Evolutionary conservation across 2,329 filamentous ascomycete genomes (phyloP), one percentile per base, ranked within the genome.

Genomic region (Colletotrichum chrysophilum): DNA sequence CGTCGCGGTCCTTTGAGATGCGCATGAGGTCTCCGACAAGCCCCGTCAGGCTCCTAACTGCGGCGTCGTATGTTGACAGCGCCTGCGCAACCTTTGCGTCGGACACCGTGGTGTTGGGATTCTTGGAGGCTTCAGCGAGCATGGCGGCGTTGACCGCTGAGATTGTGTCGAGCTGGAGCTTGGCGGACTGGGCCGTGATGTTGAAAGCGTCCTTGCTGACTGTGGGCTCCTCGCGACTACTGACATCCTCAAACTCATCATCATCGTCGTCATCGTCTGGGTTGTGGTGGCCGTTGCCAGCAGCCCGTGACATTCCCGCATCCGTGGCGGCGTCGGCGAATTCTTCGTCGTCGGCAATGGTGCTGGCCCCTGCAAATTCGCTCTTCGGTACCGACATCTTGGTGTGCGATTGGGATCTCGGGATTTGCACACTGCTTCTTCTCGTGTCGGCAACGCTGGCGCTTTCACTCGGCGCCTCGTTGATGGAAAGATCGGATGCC

Each of bases 131-230:
- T 84, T 98, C 94, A 2, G 88, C 86, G 78, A 96, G 91, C 66
- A 98, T 87, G 4, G 96, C 96, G n/a, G 92, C 88, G 73, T 96
- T 95, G 30, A 99, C 95, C 79, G 95, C 93, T 8, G 94, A 93
- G 79, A 99, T 91, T 56, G 98, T 94, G 81, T 98, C 96, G 7
- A 99, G 91, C 84, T 99, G 97, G 24, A 77, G 56, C 82, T 94
- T 96, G 13, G 96, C 96, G 16, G 97, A 98, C 83, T 98, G 96
- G 0, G 97, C 97, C 4, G 96, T 98, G 81, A 99, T 98, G 83
- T 96, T 96, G 85, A 98, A 96, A 2, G 97, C 96, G 83, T 99
- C 97, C 82, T 98, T 98, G 81, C 92, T 96, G 38, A 93, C 92
- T 2, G 93, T 91, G 10, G 91, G 92, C 38, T 93, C 87, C 77